Evolutionary conservation across 176 grass and related monocot species (phyloP).

Genomic region (Areca catechu): DNA sequence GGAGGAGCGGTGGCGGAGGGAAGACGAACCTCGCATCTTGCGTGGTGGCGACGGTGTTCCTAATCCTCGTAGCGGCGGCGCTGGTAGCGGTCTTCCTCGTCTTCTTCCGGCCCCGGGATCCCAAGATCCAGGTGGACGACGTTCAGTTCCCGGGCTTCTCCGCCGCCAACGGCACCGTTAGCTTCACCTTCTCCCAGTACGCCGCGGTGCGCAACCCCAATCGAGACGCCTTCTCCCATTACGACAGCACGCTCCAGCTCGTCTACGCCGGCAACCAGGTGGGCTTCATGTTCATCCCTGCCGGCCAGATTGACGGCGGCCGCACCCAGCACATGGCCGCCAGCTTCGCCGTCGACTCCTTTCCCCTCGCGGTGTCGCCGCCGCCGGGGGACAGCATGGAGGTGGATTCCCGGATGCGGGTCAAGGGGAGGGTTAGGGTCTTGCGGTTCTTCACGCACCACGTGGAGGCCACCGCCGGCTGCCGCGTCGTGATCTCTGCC

Average conservation of each 20-base stretch:
- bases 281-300: conserved; percentile 71
- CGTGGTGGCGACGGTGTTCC: no score
- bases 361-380: conserved; percentile 18
- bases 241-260: conserved; percentile 81
- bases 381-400: conserved; percentile 27
- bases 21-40: no score
- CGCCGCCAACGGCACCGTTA: conserved; percentile 54
- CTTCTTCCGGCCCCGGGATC: conserved; percentile 53
- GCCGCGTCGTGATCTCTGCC: conserved; percentile 56
- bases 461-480: conserved; percentile 54
- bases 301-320: conserved; percentile 15
- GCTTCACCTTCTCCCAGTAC: conserved; percentile 66
- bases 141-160: conserved; percentile 53
- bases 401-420: conserved; percentile 61
- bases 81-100: conserved; percentile 4
- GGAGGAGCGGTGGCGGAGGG: no score
- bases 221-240: conserved; percentile 68
- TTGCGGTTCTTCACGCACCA: conserved; percentile 70
- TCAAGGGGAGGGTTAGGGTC: conserved; percentile 68
- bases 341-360: conserved; percentile 55
- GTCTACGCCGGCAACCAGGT: conserved; percentile 37
- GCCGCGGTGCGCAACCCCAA: conserved; percentile 74
- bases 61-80: no score
- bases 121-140: conserved; percentile 45
- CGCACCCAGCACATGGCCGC: conserved; percentile 58